These are phyloP conservation scores for Apophysomyces ossiformis DNA, from an alignment of 371 early-diverging fungal species.

Conservation along the genomic window DNA sequence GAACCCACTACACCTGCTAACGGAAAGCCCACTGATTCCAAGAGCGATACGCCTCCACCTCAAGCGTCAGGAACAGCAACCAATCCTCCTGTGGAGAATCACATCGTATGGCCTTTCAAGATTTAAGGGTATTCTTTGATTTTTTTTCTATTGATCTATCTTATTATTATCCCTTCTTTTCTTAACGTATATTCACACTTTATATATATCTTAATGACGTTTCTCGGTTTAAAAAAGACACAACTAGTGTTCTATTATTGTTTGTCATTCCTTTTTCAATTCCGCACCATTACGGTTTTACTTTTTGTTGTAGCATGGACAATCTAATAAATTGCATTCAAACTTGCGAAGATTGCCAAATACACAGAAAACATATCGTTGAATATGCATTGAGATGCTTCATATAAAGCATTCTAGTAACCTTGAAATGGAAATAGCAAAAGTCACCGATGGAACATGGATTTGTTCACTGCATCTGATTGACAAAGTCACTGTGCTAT, in stretches of 20 bases:
- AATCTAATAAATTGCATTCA: neutral
- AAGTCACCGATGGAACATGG: neutral
- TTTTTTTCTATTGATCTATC: neutral
- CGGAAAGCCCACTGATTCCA: neutral
- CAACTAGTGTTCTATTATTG: constrained; percentile 5
- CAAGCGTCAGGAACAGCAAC: no score
- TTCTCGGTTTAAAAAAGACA: neutral
- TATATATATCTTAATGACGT: constrained; percentile 6
- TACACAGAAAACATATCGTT: neutral
- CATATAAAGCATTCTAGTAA: no score
- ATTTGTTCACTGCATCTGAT: neutral
- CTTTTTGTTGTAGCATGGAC: neutral
- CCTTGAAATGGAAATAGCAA: neutral
- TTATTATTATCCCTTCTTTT: constrained; percentile 4
- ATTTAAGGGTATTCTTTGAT: neutral
- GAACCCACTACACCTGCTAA: neutral
- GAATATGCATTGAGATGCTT: neutral
- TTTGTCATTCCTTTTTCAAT: constrained; percentile 5
- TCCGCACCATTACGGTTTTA: neutral
- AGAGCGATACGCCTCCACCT: no score
- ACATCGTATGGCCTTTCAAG: constrained; percentile 6
- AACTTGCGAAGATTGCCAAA: neutral
- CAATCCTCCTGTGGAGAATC: neutral
- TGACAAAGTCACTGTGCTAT: neutral
- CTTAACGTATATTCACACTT: neutral